Percentiles rank a stretch among this genome's conserved stretches.
Evolutionary conservation across 2,329 filamentous ascomycete species (phyloP).

Genomic region (Aspergillus latus): DNA sequence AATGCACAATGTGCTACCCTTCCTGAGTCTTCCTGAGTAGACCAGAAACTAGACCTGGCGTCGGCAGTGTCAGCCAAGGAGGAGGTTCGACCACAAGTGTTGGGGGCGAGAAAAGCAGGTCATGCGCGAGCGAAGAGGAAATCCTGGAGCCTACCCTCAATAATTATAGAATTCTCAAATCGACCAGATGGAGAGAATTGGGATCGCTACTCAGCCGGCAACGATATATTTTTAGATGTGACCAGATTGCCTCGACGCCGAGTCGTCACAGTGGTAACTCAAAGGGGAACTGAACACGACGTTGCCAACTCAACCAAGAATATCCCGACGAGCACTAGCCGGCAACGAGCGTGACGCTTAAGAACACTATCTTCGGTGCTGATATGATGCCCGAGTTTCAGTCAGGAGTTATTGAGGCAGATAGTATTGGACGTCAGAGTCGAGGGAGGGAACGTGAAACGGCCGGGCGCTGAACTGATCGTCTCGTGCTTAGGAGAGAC

Average conservation of each 20-base stretch:
- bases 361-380: background rate
- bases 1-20: no score
- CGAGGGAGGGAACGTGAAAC: background rate
- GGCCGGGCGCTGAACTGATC: background rate
- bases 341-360: background rate
- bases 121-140: background rate
- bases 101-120: background rate
- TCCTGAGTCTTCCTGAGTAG: no score
- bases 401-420: background rate
- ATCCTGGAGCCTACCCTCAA: slow-evolving; percentile 1
- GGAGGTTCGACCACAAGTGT: background rate
- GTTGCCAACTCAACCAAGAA: background rate
- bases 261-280: no score
- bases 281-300: background rate
- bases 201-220: no score
- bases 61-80: no score
- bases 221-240: slow-evolving; percentile 6
- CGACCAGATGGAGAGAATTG: background rate
- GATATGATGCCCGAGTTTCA: background rate
- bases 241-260: slow-evolving; percentile 3
- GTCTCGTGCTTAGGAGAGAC: background rate
- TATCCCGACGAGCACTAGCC: background rate
- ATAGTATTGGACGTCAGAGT: background rate
- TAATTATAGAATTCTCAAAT: background rate
- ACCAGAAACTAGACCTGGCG: no score